phyloP scores from a whole-genome alignment of 2,329 filamentous ascomycete species.

The Lecanicillium sp. region DNA sequence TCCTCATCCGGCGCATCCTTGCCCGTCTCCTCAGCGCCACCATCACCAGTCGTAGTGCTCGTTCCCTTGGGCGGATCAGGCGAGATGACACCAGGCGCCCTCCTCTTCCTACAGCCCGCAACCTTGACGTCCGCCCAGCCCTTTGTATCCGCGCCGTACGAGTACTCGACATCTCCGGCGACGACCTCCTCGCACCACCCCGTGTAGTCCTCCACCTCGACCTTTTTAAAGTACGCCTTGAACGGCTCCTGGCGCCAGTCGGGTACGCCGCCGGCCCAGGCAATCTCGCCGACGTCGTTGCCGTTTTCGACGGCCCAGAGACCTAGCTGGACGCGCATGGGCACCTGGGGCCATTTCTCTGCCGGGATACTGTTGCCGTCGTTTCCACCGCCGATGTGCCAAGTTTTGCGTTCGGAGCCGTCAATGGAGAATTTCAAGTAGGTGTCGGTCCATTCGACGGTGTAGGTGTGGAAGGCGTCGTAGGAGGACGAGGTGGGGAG shows the following conservation, averaged over 20 bases:
- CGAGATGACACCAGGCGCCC: slow-evolving; percentile 7
- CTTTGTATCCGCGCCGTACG: slow-evolving; percentile 17
- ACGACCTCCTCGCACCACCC: slow-evolving; percentile 18
- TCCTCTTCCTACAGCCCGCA: slow-evolving; percentile 17
- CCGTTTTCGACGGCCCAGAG: slow-evolving; percentile 45
- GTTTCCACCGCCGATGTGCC: slow-evolving; percentile 30
- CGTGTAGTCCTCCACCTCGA: slow-evolving; percentile 22
- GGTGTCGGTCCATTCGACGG: slow-evolving; percentile 57
- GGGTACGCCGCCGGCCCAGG: slow-evolving; percentile 57
- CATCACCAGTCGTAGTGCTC: neutral
- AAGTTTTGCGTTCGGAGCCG: slow-evolving; percentile 25
- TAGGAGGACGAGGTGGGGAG: slow-evolving; percentile 29
- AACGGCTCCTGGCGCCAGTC: slow-evolving; percentile 22
- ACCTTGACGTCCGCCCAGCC: slow-evolving; percentile 23
- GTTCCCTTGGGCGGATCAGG: neutral
- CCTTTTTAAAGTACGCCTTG: slow-evolving; percentile 15
- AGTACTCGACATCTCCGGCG: slow-evolving; percentile 16
- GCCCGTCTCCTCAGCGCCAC: slow-evolving; percentile 4
- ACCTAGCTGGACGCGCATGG: slow-evolving; percentile 58
- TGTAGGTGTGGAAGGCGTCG: slow-evolving; percentile 52
- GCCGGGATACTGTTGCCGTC: slow-evolving; percentile 24
- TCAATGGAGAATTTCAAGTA: slow-evolving; percentile 54
- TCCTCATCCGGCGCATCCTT: neutral
- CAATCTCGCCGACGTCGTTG: slow-evolving; percentile 49
- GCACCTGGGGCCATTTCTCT: slow-evolving; percentile 57